Evolutionary conservation across 805 yeast species (phyloP).

Genomic region (Ogataea trehalophila): DNA sequence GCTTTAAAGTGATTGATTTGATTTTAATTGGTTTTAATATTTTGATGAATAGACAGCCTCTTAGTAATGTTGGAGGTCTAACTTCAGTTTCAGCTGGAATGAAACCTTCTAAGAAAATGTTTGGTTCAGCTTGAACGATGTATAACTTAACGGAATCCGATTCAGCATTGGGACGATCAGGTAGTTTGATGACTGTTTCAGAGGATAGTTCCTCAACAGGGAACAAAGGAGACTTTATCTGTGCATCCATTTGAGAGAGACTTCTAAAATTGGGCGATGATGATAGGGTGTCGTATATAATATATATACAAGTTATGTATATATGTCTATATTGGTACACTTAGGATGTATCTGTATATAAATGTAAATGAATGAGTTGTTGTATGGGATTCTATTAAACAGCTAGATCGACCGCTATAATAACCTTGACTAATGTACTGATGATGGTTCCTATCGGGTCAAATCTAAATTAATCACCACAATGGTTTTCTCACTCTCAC

Average conservation of each 20-base stretch:
- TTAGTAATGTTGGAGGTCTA: slow-evolving; percentile 70
- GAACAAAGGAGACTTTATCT: slow-evolving; percentile 40
- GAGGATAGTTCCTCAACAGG: slow-evolving; percentile 35
- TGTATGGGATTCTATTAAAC: too few species aligned
- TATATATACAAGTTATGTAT: too few species aligned
- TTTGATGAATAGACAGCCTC: slow-evolving; percentile 74
- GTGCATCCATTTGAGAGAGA: slow-evolving; percentile 8
- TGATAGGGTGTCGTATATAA: too few species aligned
- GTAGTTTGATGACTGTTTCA: slow-evolving; percentile 44
- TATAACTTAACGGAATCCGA: slow-evolving; percentile 66
- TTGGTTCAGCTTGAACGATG: slow-evolving; percentile 74
- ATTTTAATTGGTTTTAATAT: slow-evolving; percentile 69
- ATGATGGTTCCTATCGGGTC: too few species aligned
- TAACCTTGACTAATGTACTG: too few species aligned
- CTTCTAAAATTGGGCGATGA: too few species aligned
- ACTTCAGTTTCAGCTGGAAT: slow-evolving; percentile 55
- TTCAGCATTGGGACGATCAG: slow-evolving; percentile 52
- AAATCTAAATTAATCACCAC: too few species aligned
- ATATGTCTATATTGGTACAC: too few species aligned
- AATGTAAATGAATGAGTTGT: too few species aligned
- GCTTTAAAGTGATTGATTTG: slow-evolving; percentile 54
- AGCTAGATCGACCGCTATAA: too few species aligned
- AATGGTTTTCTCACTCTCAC: too few species aligned
- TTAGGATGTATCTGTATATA: too few species aligned
- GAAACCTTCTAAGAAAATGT: slow-evolving; percentile 78